phyloP scores from a whole-genome alignment of 2,329 filamentous ascomycete genomes.

The Sarocladiaceae sp. region DNA sequence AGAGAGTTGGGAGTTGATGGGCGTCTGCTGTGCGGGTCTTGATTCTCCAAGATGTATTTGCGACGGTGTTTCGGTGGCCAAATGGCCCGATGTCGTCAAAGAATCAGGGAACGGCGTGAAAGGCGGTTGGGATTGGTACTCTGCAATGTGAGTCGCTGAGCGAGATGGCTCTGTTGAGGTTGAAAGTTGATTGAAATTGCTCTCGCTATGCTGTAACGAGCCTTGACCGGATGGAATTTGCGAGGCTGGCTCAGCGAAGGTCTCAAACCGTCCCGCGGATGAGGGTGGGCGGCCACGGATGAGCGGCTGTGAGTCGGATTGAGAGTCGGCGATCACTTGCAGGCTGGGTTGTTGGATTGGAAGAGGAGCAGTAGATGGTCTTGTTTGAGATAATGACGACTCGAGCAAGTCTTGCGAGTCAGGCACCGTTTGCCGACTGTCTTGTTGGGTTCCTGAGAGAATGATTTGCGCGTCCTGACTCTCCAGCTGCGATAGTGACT shows the following conservation, averaged over 20 bases:
- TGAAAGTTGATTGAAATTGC: background rate
- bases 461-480: conserved; percentile 26
- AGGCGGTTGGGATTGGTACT: conserved; percentile 4
- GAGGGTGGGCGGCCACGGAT: background rate
- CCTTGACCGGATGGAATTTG: conserved; percentile 5
- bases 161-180: background rate
- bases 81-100: background rate
- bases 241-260: background rate
- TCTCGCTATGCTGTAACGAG: background rate
- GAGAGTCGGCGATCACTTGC: background rate
- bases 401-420: conserved; percentile 15
- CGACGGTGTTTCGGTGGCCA: conserved; percentile 9
- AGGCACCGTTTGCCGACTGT: conserved; percentile 11
- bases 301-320: background rate
- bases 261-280: background rate
- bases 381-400: background rate
- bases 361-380: conserved; percentile 6
- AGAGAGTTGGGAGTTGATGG: background rate
- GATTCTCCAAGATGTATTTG: too few relatives aligned
- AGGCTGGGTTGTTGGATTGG: background rate
- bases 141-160: background rate
- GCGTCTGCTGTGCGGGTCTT: background rate
- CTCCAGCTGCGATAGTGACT: conserved; percentile 30
- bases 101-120: background rate
- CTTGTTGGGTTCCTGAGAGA: conserved; percentile 24